Base-by-base conservation (phyloP, 2,329 filamentous ascomycete species). In the Ceratocystis destructans region DNA sequence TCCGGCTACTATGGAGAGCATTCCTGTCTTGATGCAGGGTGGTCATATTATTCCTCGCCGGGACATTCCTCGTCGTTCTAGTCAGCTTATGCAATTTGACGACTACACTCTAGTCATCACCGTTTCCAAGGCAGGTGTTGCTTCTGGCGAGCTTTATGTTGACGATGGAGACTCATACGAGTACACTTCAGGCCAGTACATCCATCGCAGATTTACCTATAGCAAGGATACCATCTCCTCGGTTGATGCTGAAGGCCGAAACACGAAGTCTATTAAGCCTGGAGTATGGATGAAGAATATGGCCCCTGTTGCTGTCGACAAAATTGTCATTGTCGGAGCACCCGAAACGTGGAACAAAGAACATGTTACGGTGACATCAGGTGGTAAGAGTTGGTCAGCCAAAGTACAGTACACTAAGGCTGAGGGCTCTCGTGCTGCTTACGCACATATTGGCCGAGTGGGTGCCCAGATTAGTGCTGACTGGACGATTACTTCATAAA, bases 121-220 rank as follows among this genome's bases (percentile, higher is more conserved):
- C 0, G 61, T 68, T 10, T 64, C 67, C 20, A 68, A 68, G 33
- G n/a, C 64, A n/a, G 70, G 74, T 0, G 79, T 95, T 41, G 86
- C 87, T 64, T 83, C 87, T 61, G 94, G 94, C 33, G 87, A 88
- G 62, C 78, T 99, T 6, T 99, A 99, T 73, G 80, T 90, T 37
- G 94, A 99, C 73, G 94, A 99, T 70, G 94, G 94, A 61, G 92
- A 97, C 76, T 89, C 88, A 0, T 99, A 92, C 71, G 90, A 96
- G 66, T 91, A 89, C 73, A 80, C 95, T 74, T 79, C 85, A 69
- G 93, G 92, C 10, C 90, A 90, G 69, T 96, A 88, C 76, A 92
- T 97, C 71, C 87, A 96, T 77, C 89, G 91, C 68, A 81, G 79
- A 68, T 96, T 99, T 77, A 79, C 78, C 28, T 88, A 92, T 68